Evolutionary conservation across 768 basidiomycete genomes (phyloP).

Genomic region (Aureoboletus auriporus): DNA sequence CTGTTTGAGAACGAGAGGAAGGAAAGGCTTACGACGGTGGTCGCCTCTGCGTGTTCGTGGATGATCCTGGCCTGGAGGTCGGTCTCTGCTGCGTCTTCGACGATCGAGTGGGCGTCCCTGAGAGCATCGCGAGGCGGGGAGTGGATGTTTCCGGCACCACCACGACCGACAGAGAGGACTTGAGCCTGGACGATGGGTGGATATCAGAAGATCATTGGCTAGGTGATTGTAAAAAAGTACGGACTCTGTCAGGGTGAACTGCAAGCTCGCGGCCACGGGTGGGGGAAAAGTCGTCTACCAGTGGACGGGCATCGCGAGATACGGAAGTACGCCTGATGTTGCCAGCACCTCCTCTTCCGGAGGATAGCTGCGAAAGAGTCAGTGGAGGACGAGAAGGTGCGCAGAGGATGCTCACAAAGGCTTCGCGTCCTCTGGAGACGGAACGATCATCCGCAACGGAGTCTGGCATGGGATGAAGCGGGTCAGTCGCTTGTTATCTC

Average conservation of each 20-base stretch:
- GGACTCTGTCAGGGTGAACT: conserved; percentile 35
- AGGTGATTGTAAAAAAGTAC: conserved; percentile 2
- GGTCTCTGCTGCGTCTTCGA: conserved; percentile 23
- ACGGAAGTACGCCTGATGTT: conserved; percentile 54
- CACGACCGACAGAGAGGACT: conserved; percentile 63
- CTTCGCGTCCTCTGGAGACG: conserved; percentile 54
- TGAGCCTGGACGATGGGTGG: background rate
- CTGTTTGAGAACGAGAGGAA: background rate
- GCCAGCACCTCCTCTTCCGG: conserved; percentile 66
- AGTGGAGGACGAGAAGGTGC: background rate
- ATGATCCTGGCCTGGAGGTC: conserved; percentile 21
- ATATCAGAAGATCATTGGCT: background rate
- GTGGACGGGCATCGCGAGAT: conserved; percentile 43
- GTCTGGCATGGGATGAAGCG: conserved; percentile 20
- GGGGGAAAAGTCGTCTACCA: conserved; percentile 43
- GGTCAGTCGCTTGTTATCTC: conserved; percentile 7
- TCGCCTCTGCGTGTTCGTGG: conserved; percentile 27
- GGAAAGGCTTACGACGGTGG: conserved; percentile 31
- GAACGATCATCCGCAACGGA: conserved; percentile 36
- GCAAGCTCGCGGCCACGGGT: conserved; percentile 61
- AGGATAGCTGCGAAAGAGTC: conserved; percentile 38
- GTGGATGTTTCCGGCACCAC: conserved; percentile 83
- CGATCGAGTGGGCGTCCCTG: conserved; percentile 39
- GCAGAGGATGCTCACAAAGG: conserved; percentile 41
- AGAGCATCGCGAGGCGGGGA: conserved; percentile 48